Conservation (phyloP, 2,329 filamentous ascomycete species). For the Colletotrichum gloeosporioides region DNA sequence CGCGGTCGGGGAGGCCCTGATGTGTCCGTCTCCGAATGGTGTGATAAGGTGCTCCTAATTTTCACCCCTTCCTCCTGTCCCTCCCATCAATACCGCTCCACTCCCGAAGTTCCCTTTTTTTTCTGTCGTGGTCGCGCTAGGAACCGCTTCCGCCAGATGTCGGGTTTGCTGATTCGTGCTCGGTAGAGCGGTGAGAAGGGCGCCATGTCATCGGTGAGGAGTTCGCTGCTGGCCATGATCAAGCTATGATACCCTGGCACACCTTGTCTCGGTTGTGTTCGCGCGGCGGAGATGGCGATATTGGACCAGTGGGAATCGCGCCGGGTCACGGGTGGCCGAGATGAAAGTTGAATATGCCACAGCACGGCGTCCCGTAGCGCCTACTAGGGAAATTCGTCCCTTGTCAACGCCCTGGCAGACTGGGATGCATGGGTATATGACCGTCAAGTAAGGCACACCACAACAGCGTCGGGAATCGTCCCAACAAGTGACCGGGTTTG, state of each 20-base stretch:
- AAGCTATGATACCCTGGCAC: neutral
- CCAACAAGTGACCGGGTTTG: slow-evolving; percentile 14
- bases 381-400: slow-evolving; percentile 2
- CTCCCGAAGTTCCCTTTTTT: neutral
- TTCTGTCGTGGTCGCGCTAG: neutral
- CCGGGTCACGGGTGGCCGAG: neutral
- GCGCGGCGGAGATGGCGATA: neutral
- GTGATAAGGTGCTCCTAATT: neutral
- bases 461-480: slow-evolving; percentile 10
- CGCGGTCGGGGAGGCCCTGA: neutral
- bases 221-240: neutral
- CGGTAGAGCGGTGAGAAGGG: slow-evolving; percentile 11
- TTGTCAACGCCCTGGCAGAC: slow-evolving; percentile 7
- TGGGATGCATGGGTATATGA: slow-evolving; percentile 12
- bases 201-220: slow-evolving; percentile 4
- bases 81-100: neutral
- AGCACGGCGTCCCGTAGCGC: neutral
- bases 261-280: neutral
- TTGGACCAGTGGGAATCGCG: neutral
- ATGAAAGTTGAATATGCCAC: neutral
- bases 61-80: neutral
- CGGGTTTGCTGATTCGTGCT: neutral
- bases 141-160: neutral
- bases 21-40: neutral
- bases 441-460: neutral